Evolutionary conservation across 768 basidiomycete genomes (phyloP), one percentile per base, ranked within the genome.

Genomic region (Leccinellum luteum): DNA sequence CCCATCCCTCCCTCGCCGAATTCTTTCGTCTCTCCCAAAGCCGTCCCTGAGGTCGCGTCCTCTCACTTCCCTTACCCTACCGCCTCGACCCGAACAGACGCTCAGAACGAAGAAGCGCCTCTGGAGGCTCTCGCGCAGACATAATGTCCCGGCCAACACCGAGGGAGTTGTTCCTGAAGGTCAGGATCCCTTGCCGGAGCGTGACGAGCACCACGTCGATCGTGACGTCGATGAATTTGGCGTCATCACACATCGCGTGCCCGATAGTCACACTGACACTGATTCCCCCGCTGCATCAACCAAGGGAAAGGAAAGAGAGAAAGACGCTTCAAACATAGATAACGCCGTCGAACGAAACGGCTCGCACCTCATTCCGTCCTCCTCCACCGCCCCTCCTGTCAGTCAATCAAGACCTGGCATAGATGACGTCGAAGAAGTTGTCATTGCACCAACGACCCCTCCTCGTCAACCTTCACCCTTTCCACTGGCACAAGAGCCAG

Each of bases 301-400:
- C 31, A 77, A 78, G 63, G 75, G 74, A 56, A 75, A 78, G 58
- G 74, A 72, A 57, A 75, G 73, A 62, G 71, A 64, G 58, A 63
- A 54, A 19, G 73, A 69, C 19, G 25, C 52, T 32, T 6, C 41
- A 23, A 52, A 55, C 51, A 14, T 53, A 10, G 57, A 60, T 41
- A 58, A 57, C 52, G 53, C 41, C 35, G 21, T 45, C 19, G 44
- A 54, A n/a, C 48, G 48, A 25, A 32, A 60, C 44, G 41, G 50
- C 44, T 9, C 28, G 5, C 13, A 14, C 10, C 56, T 51, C 38
- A 7, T 53, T 35, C 48, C 68, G 15, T 67, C 71, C 49, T 65
- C 64, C 15, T 73, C 69, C 14, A 51, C 57, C 31, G 27, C 56
- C 35, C 34, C 28, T 17, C 54, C 53, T 38, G 28, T 51, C 27